Percentiles rank a stretch among this genome's conserved stretches.
phyloP scores from a whole-genome alignment of 108 stramenopile species.

The Nitzschia palea region DNA sequence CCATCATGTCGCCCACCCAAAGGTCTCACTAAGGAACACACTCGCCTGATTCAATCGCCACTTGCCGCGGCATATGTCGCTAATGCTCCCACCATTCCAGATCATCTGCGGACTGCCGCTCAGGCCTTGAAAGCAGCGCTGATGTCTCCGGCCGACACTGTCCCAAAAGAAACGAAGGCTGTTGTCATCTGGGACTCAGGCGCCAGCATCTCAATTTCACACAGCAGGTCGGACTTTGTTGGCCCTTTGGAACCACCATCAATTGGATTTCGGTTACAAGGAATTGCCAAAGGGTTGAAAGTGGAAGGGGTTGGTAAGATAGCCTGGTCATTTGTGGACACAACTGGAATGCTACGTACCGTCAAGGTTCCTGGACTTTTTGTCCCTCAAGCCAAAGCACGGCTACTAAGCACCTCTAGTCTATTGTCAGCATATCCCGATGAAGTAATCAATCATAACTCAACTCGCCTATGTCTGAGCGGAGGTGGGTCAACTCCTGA shows the following conservation, averaged over 20 bases:
- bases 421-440: conserved; percentile 8
- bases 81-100: too few species aligned
- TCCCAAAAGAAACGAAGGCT: too few species aligned
- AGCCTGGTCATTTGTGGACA: conserved; percentile 8
- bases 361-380: conserved; percentile 3
- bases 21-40: too few species aligned
- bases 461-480: not conserved
- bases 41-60: too few species aligned
- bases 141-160: too few species aligned
- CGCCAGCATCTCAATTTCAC: conserved; percentile 24
- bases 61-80: too few species aligned
- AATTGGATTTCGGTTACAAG: not conserved
- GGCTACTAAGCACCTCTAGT: conserved; percentile 11
- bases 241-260: not conserved
- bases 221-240: conserved; percentile 22
- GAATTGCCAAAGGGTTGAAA: conserved; percentile 14
- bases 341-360: not conserved
- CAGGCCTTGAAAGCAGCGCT: too few species aligned
- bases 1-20: too few species aligned
- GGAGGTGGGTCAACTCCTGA: not conserved
- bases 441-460: not conserved
- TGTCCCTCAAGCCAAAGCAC: conserved; percentile 8
- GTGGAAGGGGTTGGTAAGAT: conserved; percentile 11
- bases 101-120: too few species aligned
- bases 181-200: conserved; percentile 44